Conservation (phyloP, 768 basidiomycete species). For the Saitozyma sp. region DNA sequence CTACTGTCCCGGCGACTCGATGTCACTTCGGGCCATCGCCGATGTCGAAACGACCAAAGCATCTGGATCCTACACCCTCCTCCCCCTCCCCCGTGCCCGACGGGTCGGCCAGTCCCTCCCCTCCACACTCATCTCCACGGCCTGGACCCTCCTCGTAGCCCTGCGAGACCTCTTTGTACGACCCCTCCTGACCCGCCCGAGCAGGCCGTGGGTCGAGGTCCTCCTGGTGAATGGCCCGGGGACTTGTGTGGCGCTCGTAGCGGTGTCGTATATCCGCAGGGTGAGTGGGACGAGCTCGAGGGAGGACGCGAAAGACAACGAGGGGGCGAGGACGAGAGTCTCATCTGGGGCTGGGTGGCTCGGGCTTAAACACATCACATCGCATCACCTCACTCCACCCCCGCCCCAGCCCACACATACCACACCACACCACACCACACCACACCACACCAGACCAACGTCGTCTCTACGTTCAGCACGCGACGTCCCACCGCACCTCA, state of each 20-base stretch:
- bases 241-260: constrained; percentile 78
- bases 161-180: constrained; percentile 63
- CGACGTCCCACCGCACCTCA: too few species aligned
- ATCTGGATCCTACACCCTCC: constrained; percentile 11
- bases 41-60: constrained; percentile 61
- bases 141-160: constrained; percentile 64
- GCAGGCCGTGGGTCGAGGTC: constrained; percentile 61
- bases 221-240: constrained; percentile 93
- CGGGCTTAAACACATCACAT: too few species aligned
- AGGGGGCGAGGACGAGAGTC: too few species aligned
- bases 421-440: too few species aligned
- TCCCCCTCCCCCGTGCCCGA: constrained; percentile 78
- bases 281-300: constrained; percentile 56
- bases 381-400: too few species aligned
- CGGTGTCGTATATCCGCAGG: constrained; percentile 69
- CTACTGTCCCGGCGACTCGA: constrained; percentile 72
- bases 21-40: constrained; percentile 72
- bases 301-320: too few species aligned
- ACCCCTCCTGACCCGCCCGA: constrained; percentile 54
- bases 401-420: too few species aligned
- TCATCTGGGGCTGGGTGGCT: neutral
- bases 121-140: constrained; percentile 67
- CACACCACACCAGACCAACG: too few species aligned
- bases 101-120: constrained; percentile 76
- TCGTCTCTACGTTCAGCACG: too few species aligned